Conservation (phyloP, 306 rosid species). For the Casuarina cunninghamiana region DNA sequence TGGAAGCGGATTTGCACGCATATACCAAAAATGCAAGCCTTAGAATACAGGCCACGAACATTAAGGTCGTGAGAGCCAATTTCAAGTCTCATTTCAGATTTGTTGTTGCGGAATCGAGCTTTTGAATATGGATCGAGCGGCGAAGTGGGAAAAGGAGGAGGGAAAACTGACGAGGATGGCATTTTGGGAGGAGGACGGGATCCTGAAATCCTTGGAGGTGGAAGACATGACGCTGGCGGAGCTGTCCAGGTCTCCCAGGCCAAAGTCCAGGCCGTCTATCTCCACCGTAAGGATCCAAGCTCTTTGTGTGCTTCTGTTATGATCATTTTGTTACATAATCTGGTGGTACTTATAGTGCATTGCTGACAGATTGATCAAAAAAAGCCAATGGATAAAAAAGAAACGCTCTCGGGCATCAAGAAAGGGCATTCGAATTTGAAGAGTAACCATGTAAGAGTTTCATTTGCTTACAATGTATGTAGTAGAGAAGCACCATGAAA, state of each 20-base stretch:
- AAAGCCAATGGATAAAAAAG: constrained; percentile 43
- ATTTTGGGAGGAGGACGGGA: constrained; percentile 15
- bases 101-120: constrained; percentile 1
- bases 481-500: too few relatives aligned
- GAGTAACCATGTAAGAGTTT: constrained; percentile 48
- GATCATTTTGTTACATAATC: neutral
- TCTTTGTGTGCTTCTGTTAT: neutral
- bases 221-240: constrained; percentile 32
- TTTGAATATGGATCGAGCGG: constrained; percentile 19
- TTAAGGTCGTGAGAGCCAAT: too few relatives aligned
- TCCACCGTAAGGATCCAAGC: constrained; percentile 26
- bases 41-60: too few relatives aligned
- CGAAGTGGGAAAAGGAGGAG: constrained; percentile 7
- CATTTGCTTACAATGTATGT: neutral
- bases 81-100: neutral
- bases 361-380: constrained; percentile 47
- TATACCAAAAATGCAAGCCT: too few relatives aligned
- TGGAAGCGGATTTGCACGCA: too few relatives aligned
- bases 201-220: constrained; percentile 11
- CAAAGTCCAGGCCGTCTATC: constrained; percentile 28
- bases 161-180: constrained; percentile 12
- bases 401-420: constrained; percentile 32
- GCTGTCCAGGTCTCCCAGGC: constrained; percentile 23
- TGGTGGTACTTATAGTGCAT: constrained; percentile 29
- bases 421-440: constrained; percentile 35